These are phyloP conservation scores for Prunus mume DNA, from an alignment of 306 rosid genomes.

Conservation along the genomic window DNA sequence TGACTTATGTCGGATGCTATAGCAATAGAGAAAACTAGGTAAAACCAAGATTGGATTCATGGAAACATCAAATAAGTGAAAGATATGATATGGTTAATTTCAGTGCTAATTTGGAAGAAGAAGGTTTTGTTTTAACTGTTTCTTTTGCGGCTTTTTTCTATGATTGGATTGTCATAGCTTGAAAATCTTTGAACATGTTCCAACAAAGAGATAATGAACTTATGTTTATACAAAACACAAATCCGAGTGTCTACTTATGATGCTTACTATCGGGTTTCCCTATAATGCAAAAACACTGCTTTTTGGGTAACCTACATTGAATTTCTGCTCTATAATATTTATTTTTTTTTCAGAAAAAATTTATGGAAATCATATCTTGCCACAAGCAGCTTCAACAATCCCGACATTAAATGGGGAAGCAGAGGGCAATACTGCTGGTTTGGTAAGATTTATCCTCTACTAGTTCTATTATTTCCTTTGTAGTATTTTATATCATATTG, in stretches of 20 bases:
- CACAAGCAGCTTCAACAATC: slow-evolving; percentile 22
- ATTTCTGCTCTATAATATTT: neutral
- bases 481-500: too few relatives aligned
- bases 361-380: neutral
- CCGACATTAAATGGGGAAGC: slow-evolving; percentile 12
- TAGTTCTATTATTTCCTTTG: neutral
- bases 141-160: neutral
- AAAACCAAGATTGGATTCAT: neutral
- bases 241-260: neutral
- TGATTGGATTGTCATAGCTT: neutral
- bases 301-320: neutral
- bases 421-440: slow-evolving; percentile 13
- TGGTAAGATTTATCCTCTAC: slow-evolving; percentile 28
- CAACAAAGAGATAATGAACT: neutral
- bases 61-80: neutral
- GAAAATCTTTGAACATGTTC: too few relatives aligned
- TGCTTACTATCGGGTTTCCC: neutral
- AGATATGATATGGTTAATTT: neutral
- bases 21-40: neutral
- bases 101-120: neutral
- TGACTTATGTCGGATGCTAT: neutral
- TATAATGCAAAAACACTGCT: too few relatives aligned
- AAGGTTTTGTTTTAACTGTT: neutral
- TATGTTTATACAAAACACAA: neutral
- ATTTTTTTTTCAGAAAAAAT: neutral